A percentile compares a stretch with the other conserved stretches of the same genome.
phyloP scores from a whole-genome alignment of 1,284 basidiomycete species.

The Erythrobasidium hasegawianum region DNA sequence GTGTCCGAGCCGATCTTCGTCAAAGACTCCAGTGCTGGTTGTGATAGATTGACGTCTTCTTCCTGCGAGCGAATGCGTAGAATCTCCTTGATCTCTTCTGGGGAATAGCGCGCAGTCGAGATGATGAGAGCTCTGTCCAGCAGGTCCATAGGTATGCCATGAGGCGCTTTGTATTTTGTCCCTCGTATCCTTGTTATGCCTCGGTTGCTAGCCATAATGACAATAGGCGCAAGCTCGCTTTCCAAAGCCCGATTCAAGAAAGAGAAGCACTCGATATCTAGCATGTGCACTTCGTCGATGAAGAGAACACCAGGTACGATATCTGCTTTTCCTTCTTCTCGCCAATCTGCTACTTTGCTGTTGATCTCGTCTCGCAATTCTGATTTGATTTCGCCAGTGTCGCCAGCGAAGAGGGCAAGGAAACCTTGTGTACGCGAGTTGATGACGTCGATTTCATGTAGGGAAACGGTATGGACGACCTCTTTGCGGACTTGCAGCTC shows the following conservation, averaged over 20 bases:
- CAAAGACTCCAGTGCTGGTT: slow-evolving; percentile 78
- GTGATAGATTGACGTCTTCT: slow-evolving; percentile 83
- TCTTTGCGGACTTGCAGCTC: slow-evolving; percentile 97
- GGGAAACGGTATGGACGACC: slow-evolving; percentile 91
- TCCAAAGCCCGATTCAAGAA: slow-evolving; percentile 96
- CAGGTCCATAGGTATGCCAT: slow-evolving; percentile 90
- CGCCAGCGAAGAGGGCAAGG: slow-evolving; percentile 67
- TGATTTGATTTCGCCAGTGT: slow-evolving; percentile 98
- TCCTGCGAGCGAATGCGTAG: slow-evolving; percentile 87
- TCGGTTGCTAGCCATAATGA: slow-evolving; percentile 97
- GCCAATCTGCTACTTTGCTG: slow-evolving; percentile 93
- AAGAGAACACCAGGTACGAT: slow-evolving; percentile 89
- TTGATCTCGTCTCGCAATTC: slow-evolving; percentile 96
- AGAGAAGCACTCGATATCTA: slow-evolving; percentile 98
- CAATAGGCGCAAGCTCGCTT: slow-evolving; percentile 85
- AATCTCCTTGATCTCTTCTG: slow-evolving; percentile 83
- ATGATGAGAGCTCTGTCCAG: slow-evolving; percentile 94
- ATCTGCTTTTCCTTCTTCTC: slow-evolving; percentile 97
- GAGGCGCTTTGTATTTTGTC: slow-evolving; percentile 88
- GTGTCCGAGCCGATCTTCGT: slow-evolving; percentile 55
- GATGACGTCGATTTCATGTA: slow-evolving; percentile 99
- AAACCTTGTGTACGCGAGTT: slow-evolving; percentile 93
- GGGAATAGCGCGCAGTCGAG: slow-evolving; percentile 80
- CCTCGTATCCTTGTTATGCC: slow-evolving; percentile 93
- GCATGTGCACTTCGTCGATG: slow-evolving; percentile 97